Percentiles rank a stretch among this genome's conserved stretches.
Evolutionary conservation across 306 rosid species (phyloP).

Genomic region (Sicyos baderoa): DNA sequence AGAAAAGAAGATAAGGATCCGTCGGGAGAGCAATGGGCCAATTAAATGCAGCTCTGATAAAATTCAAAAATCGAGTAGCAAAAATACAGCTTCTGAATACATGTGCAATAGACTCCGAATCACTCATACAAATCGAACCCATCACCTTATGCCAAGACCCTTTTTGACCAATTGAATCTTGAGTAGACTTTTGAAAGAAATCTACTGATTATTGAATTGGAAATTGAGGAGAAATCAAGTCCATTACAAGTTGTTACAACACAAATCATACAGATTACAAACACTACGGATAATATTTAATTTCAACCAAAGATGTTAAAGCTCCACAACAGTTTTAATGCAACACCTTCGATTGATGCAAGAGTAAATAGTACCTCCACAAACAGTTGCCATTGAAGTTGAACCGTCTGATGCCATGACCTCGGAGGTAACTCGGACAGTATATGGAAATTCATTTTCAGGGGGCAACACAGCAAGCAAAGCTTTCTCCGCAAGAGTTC

Average conservation of each 20-base stretch:
- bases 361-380: slow-evolving; percentile 60
- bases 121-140: too few species aligned
- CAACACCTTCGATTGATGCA: neutral
- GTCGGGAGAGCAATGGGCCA: too few species aligned
- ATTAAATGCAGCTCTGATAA: too few species aligned
- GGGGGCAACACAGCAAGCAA: slow-evolving; percentile 90
- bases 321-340: neutral
- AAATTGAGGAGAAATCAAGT: neutral
- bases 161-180: too few species aligned
- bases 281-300: neutral
- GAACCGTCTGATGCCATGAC: slow-evolving; percentile 99
- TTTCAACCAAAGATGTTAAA: neutral
- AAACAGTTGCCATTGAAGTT: slow-evolving; percentile 96
- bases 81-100: too few species aligned
- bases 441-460: slow-evolving; percentile 73
- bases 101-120: too few species aligned
- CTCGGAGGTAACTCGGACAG: slow-evolving; percentile 82
- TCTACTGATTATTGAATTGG: neutral
- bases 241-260: neutral
- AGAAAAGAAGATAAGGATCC: too few species aligned
- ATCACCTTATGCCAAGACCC: too few species aligned
- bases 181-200: neutral
- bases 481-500: slow-evolving; percentile 97
- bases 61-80: too few species aligned
- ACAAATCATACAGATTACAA: neutral